A percentile compares a stretch with the other conserved stretches of the same genome.
Evolutionary conservation across 352 stramenopile species (phyloP).

Genomic region (Globisporangium spiculum): DNA sequence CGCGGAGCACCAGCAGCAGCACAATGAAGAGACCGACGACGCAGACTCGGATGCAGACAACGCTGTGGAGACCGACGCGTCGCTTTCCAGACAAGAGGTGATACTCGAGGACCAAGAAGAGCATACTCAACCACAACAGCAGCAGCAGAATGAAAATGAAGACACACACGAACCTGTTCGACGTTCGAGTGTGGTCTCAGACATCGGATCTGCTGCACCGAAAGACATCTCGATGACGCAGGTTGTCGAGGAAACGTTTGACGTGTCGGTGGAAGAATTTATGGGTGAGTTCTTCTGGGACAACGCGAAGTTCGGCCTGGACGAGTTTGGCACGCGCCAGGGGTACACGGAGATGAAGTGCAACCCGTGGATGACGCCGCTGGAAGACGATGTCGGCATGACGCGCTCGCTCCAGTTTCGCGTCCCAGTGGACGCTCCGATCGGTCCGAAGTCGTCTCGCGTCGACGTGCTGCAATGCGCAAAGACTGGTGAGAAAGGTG

Average conservation of each 20-base stretch:
- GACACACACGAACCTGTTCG: slow-evolving; percentile 15
- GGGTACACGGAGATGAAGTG: slow-evolving; percentile 74
- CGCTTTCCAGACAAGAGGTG: not conserved
- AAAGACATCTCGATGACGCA: slow-evolving; percentile 78
- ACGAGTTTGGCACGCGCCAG: slow-evolving; percentile 53
- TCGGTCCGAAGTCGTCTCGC: slow-evolving; percentile 78
- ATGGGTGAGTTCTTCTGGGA: slow-evolving; percentile 70
- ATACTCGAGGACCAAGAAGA: not conserved
- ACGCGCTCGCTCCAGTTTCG: slow-evolving; percentile 74
- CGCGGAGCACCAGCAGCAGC: slow-evolving; percentile 1
- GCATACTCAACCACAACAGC: not conserved
- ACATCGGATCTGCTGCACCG: slow-evolving; percentile 52
- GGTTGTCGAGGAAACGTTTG: slow-evolving; percentile 58
- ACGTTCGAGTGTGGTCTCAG: slow-evolving; percentile 49
- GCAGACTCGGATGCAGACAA: slow-evolving; percentile 7
- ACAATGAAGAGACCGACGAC: slow-evolving; percentile 12
- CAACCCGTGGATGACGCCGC: slow-evolving; percentile 56
- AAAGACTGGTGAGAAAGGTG: slow-evolving; percentile 37
- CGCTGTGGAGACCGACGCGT: not conserved
- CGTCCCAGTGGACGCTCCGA: slow-evolving; percentile 72
- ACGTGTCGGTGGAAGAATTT: slow-evolving; percentile 64
- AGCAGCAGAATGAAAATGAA: slow-evolving; percentile 1
- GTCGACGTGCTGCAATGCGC: slow-evolving; percentile 76
- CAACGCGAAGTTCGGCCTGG: slow-evolving; percentile 63
- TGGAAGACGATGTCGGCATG: slow-evolving; percentile 47